Conservation (phyloP, 208 protist species). For the Acanthamoeba castellanii region DNA sequence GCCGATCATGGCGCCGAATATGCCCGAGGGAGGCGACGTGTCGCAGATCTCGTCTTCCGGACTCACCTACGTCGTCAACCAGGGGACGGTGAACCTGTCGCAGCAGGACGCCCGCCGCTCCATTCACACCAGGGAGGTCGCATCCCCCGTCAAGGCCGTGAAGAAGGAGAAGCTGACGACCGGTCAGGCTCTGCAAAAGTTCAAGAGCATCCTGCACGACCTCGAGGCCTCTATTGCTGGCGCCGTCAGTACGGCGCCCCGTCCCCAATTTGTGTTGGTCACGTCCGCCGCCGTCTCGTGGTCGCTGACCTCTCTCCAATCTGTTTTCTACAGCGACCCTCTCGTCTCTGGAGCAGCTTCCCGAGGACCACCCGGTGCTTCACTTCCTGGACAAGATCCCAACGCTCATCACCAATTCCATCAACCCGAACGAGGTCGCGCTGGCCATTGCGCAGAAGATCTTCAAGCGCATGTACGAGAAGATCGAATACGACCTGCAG, state of each 20-base stretch:
- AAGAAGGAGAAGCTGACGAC: slow-evolving; percentile 80
- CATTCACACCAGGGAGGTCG: slow-evolving; percentile 45
- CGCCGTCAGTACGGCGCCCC: not conserved
- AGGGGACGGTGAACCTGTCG: slow-evolving; percentile 68
- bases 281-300: not conserved
- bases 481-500: slow-evolving; percentile 84
- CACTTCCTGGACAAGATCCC: slow-evolving; percentile 87
- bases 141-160: slow-evolving; percentile 27
- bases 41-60: not conserved
- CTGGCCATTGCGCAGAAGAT: slow-evolving; percentile 90
- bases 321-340: slow-evolving; percentile 2
- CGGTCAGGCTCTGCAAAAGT: slow-evolving; percentile 89
- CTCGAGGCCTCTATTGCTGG: not conserved
- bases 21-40: slow-evolving; percentile 6
- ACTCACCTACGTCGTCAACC: slow-evolving; percentile 72
- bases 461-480: slow-evolving; percentile 82
- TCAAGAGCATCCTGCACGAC: slow-evolving; percentile 80
- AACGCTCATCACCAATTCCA: slow-evolving; percentile 91
- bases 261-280: not conserved
- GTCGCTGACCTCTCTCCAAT: not conserved
- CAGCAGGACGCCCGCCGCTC: slow-evolving; percentile 66
- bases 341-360: slow-evolving; percentile 46
- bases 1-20: not conserved
- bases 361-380: slow-evolving; percentile 64
- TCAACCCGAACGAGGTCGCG: slow-evolving; percentile 83